These are phyloP conservation scores for Seiridium cupressi DNA, from an alignment of 2,329 filamentous ascomycete genomes.

Conservation along the genomic window DNA sequence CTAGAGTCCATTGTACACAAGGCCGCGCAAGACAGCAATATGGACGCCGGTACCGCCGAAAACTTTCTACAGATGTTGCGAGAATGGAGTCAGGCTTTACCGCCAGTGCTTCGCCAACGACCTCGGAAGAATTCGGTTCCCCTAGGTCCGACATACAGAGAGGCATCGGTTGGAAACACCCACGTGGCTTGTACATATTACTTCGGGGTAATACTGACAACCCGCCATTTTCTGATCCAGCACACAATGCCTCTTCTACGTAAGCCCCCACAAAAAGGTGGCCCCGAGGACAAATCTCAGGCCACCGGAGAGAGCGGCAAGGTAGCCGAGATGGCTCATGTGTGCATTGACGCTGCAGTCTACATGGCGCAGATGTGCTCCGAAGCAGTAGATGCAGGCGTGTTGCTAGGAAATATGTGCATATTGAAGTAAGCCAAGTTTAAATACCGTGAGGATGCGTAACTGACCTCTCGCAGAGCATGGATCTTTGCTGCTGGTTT, in stretches of 20 bases:
- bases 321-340: conserved; percentile 39
- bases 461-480: conserved; percentile 32
- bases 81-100: conserved; percentile 4
- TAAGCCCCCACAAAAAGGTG: conserved; percentile 18
- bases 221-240: conserved; percentile 53
- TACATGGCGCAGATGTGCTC: conserved; percentile 54
- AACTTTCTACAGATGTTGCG: conserved; percentile 4
- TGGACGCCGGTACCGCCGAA: neutral
- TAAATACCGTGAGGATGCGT: neutral
- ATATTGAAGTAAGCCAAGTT: conserved; percentile 50
- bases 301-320: neutral
- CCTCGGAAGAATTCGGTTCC: conserved; percentile 9
- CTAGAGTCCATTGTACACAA: conserved; percentile 5
- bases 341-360: conserved; percentile 53
- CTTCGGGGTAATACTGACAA: conserved; percentile 56
- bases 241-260: conserved; percentile 38
- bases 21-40: conserved; percentile 5
- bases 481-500: conserved; percentile 56
- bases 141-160: conserved; percentile 17
- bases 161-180: conserved; percentile 44
- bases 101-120: conserved; percentile 10
- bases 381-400: conserved; percentile 40
- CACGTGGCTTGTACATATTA: conserved; percentile 59
- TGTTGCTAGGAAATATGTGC: conserved; percentile 55
- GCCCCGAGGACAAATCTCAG: neutral